Evolutionary conservation across 768 basidiomycete species (phyloP).

Genomic region (Suillus fuscotomentosus): DNA sequence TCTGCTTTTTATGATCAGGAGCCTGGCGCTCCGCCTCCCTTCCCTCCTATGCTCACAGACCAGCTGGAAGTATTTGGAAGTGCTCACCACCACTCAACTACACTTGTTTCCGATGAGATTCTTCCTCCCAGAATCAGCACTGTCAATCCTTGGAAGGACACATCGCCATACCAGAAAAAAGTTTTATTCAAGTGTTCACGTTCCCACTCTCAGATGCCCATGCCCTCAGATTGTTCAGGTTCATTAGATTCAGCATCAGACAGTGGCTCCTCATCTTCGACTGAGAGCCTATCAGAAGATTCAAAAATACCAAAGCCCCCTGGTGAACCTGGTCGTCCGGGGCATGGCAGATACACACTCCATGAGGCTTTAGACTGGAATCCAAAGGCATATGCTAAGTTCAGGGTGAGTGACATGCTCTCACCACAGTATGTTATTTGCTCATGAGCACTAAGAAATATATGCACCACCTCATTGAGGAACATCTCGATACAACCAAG

Average conservation of each 20-base stretch:
- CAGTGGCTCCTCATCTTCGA: background rate
- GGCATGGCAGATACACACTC: constrained; percentile 25
- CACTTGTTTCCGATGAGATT: no score
- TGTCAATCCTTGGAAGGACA: background rate
- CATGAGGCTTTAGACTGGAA: constrained; percentile 19
- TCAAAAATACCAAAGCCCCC: constrained; percentile 24
- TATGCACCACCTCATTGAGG: constrained; percentile 1
- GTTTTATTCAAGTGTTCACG: no score
- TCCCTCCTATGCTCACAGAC: no score
- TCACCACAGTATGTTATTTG: constrained; percentile 4
- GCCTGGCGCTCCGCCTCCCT: no score
- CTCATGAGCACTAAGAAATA: constrained; percentile 2
- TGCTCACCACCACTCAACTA: no score
- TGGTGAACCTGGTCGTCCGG: constrained; percentile 21
- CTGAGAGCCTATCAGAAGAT: constrained; percentile 4
- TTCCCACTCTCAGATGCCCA: no score
- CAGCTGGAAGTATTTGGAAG: no score
- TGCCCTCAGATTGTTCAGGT: no score
- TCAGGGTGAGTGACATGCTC: constrained; percentile 14
- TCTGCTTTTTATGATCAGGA: no score
- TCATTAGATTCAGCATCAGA: no score
- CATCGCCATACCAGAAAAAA: no score
- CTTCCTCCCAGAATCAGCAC: no score
- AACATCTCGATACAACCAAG: constrained; percentile 5
- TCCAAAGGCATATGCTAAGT: constrained; percentile 9